phyloP scores from a whole-genome alignment of 495 filamentous ascomycete genomes.

The Margaritispora aquatica region DNA sequence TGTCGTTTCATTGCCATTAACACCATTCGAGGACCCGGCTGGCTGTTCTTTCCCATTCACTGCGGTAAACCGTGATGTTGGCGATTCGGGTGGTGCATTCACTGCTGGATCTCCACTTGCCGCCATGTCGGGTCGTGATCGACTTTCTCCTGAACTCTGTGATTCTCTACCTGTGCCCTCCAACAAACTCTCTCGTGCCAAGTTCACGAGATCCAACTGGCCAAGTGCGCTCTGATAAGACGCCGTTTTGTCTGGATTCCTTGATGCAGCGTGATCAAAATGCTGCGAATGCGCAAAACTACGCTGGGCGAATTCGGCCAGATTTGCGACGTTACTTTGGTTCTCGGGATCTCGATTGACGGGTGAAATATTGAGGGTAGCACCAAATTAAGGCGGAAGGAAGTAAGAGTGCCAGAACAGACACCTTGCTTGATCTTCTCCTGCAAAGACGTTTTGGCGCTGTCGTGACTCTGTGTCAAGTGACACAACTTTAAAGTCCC shows the following conservation, averaged over 20 bases:
- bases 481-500: not conserved
- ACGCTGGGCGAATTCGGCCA: not conserved
- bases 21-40: not conserved
- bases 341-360: not conserved
- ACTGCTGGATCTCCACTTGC: conserved; percentile 4
- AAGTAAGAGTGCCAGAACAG: not conserved
- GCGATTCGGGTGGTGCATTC: conserved; percentile 12
- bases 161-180: not conserved
- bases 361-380: not conserved
- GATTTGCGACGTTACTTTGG: not conserved
- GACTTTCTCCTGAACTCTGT: not conserved
- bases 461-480: not conserved
- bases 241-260: conserved; percentile 1
- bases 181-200: conserved; percentile 13
- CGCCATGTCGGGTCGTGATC: conserved; percentile 5
- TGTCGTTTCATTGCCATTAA: conserved; percentile 9
- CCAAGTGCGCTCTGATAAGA: not conserved
- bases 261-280: not conserved
- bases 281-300: not conserved
- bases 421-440: not conserved
- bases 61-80: conserved; percentile 24
- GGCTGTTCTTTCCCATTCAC: conserved; percentile 23
- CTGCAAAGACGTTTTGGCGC: not conserved
- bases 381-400: not conserved
- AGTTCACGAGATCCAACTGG: conserved; percentile 11